Percentiles rank a stretch among this genome's conserved stretches.
These are phyloP conservation scores for Lachnellula hyalina DNA, from an alignment of 2,329 filamentous ascomycete genomes.

Conservation along the genomic window DNA sequence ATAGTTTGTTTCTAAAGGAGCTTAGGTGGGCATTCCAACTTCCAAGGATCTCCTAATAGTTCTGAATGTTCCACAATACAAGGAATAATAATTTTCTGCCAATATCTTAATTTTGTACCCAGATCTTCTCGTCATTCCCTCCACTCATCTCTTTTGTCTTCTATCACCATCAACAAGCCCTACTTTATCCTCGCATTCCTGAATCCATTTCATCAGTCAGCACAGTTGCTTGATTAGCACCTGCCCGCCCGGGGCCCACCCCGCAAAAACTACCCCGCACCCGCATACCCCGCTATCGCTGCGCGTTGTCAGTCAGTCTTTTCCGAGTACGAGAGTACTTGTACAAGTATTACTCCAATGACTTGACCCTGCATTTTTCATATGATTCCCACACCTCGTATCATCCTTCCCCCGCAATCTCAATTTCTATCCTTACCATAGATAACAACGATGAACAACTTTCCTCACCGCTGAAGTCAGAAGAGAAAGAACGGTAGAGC, in stretches of 20 bases:
- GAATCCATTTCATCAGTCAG: not conserved
- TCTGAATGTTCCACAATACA: too few relatives aligned
- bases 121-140: too few relatives aligned
- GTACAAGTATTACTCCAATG: not conserved
- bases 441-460: not conserved
- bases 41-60: too few relatives aligned
- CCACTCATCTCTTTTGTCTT: too few relatives aligned
- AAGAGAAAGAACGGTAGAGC: too few relatives aligned
- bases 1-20: not conserved
- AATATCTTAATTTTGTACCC: too few relatives aligned
- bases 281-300: conserved; percentile 1
- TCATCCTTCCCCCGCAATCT: not conserved
- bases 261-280: not conserved
- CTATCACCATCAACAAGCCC: too few relatives aligned
- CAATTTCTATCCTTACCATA: not conserved
- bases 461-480: too few relatives aligned
- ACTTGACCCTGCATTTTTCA: not conserved
- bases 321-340: not conserved
- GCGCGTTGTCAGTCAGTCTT: not conserved
- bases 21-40: not conserved
- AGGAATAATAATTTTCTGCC: too few relatives aligned
- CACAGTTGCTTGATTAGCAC: not conserved
- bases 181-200: too few relatives aligned
- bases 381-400: not conserved
- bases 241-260: too few relatives aligned